phyloP scores from a whole-genome alignment of 1,284 basidiomycete genomes.

The Kwoniella shivajii region DNA sequence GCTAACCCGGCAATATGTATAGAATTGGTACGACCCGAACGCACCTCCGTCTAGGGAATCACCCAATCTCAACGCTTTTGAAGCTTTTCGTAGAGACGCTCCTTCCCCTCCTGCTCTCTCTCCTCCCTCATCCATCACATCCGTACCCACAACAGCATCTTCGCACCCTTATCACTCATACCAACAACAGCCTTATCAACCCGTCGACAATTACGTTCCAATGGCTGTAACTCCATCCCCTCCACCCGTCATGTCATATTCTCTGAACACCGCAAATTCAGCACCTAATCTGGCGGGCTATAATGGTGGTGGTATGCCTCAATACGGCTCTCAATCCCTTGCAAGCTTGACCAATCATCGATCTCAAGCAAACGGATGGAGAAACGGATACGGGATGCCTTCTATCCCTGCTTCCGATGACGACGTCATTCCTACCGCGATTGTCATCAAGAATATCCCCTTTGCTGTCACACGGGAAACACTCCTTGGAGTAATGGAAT shows the following conservation, averaged over 20 bases:
- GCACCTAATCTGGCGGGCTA: constrained; percentile 30
- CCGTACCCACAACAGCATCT: constrained; percentile 34
- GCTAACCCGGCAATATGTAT: neutral
- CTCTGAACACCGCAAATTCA: constrained; percentile 20
- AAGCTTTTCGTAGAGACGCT: constrained; percentile 39
- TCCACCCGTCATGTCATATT: constrained; percentile 35
- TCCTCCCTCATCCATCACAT: constrained; percentile 44
- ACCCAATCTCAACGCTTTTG: constrained; percentile 29
- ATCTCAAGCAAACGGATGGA: constrained; percentile 22
- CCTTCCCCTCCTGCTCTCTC: constrained; percentile 45
- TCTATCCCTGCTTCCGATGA: constrained; percentile 57
- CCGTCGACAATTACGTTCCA: constrained; percentile 17
- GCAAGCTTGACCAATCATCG: constrained; percentile 14
- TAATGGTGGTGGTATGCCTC: constrained; percentile 27
- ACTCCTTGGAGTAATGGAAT: constrained; percentile 93
- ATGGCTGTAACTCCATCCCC: constrained; percentile 48
- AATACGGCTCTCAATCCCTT: constrained; percentile 35
- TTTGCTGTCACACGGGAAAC: constrained; percentile 97
- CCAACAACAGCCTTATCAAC: constrained; percentile 20
- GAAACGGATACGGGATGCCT: constrained; percentile 27
- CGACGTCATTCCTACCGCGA: constrained; percentile 97
- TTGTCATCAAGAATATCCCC: constrained; percentile 99
- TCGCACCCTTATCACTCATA: constrained; percentile 27
- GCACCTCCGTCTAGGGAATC: constrained; percentile 29
- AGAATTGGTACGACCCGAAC: constrained; percentile 48